These are phyloP conservation scores for Blastomyces percursus DNA, from an alignment of 2,329 filamentous ascomycete species.

Conservation along the genomic window DNA sequence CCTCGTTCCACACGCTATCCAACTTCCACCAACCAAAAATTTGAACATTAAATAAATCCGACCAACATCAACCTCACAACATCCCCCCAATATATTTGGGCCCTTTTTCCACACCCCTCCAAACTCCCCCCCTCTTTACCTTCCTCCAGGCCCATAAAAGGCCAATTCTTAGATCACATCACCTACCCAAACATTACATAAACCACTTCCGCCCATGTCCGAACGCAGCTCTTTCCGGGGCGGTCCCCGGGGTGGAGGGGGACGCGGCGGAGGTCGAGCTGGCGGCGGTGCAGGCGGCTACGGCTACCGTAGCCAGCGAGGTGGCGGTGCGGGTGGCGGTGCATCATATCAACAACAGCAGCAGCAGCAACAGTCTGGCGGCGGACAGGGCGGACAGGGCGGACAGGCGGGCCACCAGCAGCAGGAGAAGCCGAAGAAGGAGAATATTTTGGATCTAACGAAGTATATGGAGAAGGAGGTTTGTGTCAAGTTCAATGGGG, in stretches of 20 bases:
- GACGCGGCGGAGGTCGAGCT: constrained; percentile 35
- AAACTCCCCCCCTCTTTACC: neutral
- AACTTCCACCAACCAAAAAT: neutral
- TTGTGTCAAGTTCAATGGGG: constrained; percentile 91
- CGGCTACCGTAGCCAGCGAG: constrained; percentile 34
- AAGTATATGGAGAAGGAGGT: constrained; percentile 98
- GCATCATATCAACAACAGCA: constrained; percentile 9
- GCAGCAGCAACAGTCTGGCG: constrained; percentile 45
- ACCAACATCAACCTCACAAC: neutral
- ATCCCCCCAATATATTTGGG: neutral
- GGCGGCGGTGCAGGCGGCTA: constrained; percentile 25
- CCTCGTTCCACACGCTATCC: neutral
- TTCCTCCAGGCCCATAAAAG: neutral
- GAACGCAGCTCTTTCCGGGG: constrained; percentile 47
- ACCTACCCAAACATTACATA: neutral
- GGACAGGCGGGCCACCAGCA: constrained; percentile 33
- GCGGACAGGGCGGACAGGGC: constrained; percentile 27
- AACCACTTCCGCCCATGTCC: constrained; percentile 23
- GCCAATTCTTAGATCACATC: too few species aligned
- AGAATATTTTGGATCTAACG: constrained; percentile 88
- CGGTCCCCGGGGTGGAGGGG: constrained; percentile 32
- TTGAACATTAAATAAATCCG: neutral
- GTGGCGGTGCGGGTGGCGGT: constrained; percentile 34
- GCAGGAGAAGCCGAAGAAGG: constrained; percentile 82
- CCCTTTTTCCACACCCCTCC: neutral